Evolutionary conservation across 495 filamentous ascomycete genomes (phyloP), one percentile per base, ranked within the genome.

Genomic region (Penicillium canescens): DNA sequence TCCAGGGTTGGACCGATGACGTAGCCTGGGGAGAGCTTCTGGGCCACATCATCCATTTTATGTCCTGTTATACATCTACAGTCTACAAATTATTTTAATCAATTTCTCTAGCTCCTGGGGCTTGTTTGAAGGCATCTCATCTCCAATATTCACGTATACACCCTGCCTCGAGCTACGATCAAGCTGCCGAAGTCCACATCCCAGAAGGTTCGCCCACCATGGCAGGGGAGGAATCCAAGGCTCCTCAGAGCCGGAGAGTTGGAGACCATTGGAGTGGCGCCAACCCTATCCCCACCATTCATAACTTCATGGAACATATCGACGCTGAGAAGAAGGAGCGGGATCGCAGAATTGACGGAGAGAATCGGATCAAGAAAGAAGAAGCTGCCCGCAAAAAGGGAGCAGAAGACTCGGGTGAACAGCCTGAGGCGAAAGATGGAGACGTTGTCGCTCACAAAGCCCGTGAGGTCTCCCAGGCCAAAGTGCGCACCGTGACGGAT

Each of bases 271-370:
- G 73, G 72, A 75, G 73, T 49, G 74, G 63, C 28, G 61, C 59
- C 35, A 94, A 95, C 68, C 86, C 87, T 1, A 80, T 98, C 42
- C 93, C 93, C 3, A 96, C 89, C 42, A 87, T 98, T 58, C 83
- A 89, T 62, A 81, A 90, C 65, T 96, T 96, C 63, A 77, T 96
- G 53, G 82, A 87, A 43, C 80, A 81, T 36, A 79, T 96, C 33
- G 91, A 96, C 66, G 74, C 68, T 39, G 86, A 92, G 52, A 95
- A 95, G 74, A 83, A 80, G 60, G 80, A 88, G 8, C 80, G 91
- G 44, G 90, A 95, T 66, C 73, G 72, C 26, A 70, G 81, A 51
- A 83, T 90, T 54, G 84, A 91, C 38, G 71, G 81, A 24, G 58
- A 81, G n/a, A 54, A 67, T 4, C 73, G 65, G 57, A 41, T 59